A percentile compares a stretch with the other conserved stretches of the same genome.
Conservation (phyloP, 768 basidiomycete genomes). For the Serendipita sp. region DNA sequence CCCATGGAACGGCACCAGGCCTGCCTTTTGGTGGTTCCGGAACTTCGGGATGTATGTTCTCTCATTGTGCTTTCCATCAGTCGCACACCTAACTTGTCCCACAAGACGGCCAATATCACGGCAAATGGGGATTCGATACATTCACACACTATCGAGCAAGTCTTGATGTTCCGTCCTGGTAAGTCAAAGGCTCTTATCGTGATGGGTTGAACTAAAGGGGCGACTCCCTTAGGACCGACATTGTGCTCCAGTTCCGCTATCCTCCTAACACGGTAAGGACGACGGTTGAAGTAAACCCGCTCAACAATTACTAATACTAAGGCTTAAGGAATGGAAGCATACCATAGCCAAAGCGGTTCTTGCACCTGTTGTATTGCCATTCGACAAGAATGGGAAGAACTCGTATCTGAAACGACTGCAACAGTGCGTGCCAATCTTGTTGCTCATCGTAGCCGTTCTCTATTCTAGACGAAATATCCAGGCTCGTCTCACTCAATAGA, state of each 20-base stretch:
- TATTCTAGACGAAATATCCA: neutral
- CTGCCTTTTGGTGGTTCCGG: conserved; percentile 66
- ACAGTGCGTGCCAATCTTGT: neutral
- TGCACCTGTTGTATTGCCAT: neutral
- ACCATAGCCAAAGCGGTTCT: neutral
- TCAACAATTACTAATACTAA: neutral
- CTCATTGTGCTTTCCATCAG: conserved; percentile 3
- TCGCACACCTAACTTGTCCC: neutral
- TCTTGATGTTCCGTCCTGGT: conserved; percentile 28
- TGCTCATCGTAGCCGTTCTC: neutral
- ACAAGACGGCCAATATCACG: conserved; percentile 54
- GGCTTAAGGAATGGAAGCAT: neutral
- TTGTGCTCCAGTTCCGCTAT: neutral
- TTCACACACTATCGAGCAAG: conserved; percentile 63
- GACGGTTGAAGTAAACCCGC: neutral
- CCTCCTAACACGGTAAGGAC: neutral
- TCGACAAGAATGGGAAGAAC: conserved; percentile 1
- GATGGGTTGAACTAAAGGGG: neutral
- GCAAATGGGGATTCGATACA: conserved; percentile 58
- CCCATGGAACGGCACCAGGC: conserved; percentile 47
- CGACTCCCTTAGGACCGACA: neutral
- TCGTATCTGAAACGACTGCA: neutral
- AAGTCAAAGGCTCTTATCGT: conserved; percentile 5
- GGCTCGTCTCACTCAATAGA: neutral
- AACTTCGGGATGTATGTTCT: conserved; percentile 47